phyloP scores from a whole-genome alignment of 2,329 filamentous ascomycete species.

The Sporothrix pallida region DNA sequence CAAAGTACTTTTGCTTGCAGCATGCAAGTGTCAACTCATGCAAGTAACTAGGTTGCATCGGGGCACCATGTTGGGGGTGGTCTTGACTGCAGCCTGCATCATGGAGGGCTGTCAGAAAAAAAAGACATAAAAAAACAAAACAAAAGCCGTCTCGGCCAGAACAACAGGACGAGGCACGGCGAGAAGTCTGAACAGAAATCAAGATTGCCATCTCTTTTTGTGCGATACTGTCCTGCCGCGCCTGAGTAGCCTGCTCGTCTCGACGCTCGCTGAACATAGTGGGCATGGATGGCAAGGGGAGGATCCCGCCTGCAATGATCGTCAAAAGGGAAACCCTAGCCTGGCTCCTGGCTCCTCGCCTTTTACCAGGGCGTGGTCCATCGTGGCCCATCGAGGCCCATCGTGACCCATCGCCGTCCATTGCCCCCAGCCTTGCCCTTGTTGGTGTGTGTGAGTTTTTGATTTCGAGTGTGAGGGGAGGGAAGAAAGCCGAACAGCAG shows the following conservation, averaged over 20 bases:
- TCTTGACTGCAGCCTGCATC: no score
- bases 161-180: neutral
- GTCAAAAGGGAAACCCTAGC: neutral
- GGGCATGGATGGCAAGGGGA: neutral
- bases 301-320: slow-evolving; percentile 4
- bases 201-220: neutral
- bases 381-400: no score
- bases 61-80: neutral
- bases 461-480: neutral
- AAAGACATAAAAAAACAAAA: neutral
- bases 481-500: slow-evolving; percentile 7
- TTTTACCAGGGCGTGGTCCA: no score
- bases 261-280: neutral
- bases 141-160: neutral
- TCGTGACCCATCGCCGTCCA: neutral
- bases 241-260: neutral
- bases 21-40: slow-evolving; percentile 28
- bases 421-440: slow-evolving; percentile 7
- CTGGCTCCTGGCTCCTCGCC: neutral
- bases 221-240: neutral
- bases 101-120: neutral
- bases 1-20: neutral
- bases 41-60: slow-evolving; percentile 29
- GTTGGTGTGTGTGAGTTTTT: neutral
- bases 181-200: neutral